Conservation (phyloP, 495 filamentous ascomycete genomes). For the Amniculicola lignicola region DNA sequence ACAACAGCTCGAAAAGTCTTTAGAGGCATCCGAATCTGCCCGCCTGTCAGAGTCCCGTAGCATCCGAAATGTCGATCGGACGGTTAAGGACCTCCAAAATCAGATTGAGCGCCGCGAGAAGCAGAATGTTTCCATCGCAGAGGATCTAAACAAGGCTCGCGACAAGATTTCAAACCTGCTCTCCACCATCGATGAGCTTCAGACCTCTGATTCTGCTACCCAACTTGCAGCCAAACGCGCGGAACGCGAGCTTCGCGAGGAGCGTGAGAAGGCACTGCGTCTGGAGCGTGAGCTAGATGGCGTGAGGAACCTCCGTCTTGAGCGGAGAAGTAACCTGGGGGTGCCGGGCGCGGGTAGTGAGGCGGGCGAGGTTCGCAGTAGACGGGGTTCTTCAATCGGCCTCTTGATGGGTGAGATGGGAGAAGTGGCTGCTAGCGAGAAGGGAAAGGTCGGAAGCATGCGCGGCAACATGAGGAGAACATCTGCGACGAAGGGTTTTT, state of each 20-base stretch:
- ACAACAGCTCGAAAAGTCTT: constrained; percentile 78
- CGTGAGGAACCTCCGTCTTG: constrained; percentile 72
- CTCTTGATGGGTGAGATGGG: constrained; percentile 34
- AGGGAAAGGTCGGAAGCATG: constrained; percentile 33
- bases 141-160: constrained; percentile 76
- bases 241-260: constrained; percentile 86
- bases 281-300: constrained; percentile 86
- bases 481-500: constrained; percentile 44
- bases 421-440: constrained; percentile 22
- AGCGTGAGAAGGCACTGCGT: constrained; percentile 75
- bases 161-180: constrained; percentile 89
- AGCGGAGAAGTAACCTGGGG: constrained; percentile 43
- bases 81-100: constrained; percentile 85
- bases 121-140: constrained; percentile 68
- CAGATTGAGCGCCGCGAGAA: constrained; percentile 94
- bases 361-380: constrained; percentile 38
- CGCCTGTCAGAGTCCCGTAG: constrained; percentile 77
- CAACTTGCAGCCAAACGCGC: constrained; percentile 77
- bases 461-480: constrained; percentile 36
- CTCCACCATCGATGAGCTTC: constrained; percentile 86
- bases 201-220: constrained; percentile 74
- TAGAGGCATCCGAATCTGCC: constrained; percentile 78
- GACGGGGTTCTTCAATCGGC: constrained; percentile 42
- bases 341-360: constrained; percentile 37
- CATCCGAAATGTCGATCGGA: constrained; percentile 89